Evolutionary conservation across 73 alveolate species (phyloP).

Genomic region (Tetrahymena elliotti): DNA sequence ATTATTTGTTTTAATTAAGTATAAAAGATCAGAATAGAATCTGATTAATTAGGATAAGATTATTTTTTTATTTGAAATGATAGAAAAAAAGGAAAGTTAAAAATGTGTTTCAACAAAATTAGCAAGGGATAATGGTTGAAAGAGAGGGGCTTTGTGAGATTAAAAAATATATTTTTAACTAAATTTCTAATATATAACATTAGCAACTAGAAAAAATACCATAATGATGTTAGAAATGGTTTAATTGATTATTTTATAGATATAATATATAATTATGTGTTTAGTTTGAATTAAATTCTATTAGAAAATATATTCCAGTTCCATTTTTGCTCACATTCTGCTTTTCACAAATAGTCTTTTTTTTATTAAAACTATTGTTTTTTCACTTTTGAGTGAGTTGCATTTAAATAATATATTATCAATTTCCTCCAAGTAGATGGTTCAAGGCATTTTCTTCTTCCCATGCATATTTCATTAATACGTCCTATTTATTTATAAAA

Average conservation of each 20-base stretch:
- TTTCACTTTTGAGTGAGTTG: background rate
- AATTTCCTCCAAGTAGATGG: conserved; percentile 34
- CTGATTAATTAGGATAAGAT: background rate
- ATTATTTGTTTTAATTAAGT: background rate
- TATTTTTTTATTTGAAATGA: background rate
- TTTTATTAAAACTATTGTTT: background rate
- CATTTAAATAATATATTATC: background rate
- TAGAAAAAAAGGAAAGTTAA: background rate
- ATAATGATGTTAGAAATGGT: background rate
- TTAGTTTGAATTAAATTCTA: background rate
- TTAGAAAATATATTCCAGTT: background rate
- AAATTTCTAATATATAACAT: background rate
- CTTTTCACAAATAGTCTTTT: background rate
- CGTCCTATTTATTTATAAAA: conserved; percentile 14
- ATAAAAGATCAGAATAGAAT: background rate
- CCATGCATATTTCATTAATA: conserved; percentile 37
- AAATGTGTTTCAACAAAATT: background rate
- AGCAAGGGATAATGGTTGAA: background rate
- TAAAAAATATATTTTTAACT: background rate
- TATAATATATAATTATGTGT: background rate
- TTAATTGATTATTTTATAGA: background rate
- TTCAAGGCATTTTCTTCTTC: conserved; percentile 53
- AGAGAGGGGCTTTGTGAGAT: background rate
- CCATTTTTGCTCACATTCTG: background rate
- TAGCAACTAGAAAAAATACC: background rate